Percentiles rank a stretch among this genome's conserved stretches.
phyloP scores from a whole-genome alignment of 228 moss, liverwort and hornwort species.

The Sphagnum fallax region DNA sequence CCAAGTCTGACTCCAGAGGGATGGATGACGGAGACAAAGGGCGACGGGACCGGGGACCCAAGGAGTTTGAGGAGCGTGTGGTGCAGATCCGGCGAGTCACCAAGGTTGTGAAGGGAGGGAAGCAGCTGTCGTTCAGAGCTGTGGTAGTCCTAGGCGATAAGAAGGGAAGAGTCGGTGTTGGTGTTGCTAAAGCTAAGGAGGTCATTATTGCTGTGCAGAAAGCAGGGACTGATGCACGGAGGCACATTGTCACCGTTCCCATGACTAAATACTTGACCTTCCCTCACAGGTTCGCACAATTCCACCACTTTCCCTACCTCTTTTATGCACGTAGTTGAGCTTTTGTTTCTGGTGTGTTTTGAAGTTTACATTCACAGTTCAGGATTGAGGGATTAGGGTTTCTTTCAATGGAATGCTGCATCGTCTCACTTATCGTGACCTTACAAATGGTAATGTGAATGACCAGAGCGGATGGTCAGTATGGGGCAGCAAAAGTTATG shows the following conservation, averaged over 20 bases:
- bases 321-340: background rate
- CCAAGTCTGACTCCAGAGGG: constrained; percentile 32
- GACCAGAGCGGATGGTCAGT: constrained; percentile 86
- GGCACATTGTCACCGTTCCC: constrained; percentile 79
- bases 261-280: constrained; percentile 98
- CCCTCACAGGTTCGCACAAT: constrained; percentile 65
- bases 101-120: constrained; percentile 98
- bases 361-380: too few relatives aligned
- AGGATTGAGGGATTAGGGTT: too few relatives aligned
- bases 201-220: constrained; percentile 96
- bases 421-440: background rate
- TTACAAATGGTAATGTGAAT: too few relatives aligned
- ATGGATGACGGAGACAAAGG: constrained; percentile 36
- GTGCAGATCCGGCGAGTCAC: constrained; percentile 97
- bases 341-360: too few relatives aligned
- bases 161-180: constrained; percentile 91
- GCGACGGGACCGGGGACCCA: constrained; percentile 20
- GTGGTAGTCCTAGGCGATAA: constrained; percentile 94
- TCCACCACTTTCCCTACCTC: background rate
- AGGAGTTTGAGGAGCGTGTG: constrained; percentile 84
- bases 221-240: constrained; percentile 67
- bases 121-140: constrained; percentile 95
- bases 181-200: constrained; percentile 90
- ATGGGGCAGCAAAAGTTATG: constrained; percentile 97
- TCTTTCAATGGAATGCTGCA: background rate